Conservation (phyloP, 2,329 filamentous ascomycete species). For the Thielaviopsis populi region DNA sequence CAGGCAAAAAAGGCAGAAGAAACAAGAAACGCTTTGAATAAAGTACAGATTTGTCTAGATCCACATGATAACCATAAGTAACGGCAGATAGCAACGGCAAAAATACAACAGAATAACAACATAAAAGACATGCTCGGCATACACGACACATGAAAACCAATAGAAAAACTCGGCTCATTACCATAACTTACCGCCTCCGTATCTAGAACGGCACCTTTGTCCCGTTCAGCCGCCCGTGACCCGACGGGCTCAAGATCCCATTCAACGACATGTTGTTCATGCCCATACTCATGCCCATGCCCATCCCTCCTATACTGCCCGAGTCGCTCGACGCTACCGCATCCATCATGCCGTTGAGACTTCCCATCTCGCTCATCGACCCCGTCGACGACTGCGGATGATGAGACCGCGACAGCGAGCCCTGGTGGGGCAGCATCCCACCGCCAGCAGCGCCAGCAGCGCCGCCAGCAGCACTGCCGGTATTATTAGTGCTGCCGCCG, state of each 20-base stretch:
- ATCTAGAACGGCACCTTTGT: slow-evolving; percentile 27
- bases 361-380: slow-evolving; percentile 12
- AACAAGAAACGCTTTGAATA: slow-evolving; percentile 4
- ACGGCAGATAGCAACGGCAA: not conserved
- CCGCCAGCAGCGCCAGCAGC: slow-evolving; percentile 21
- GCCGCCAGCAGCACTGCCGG: not conserved
- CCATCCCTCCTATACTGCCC: not conserved
- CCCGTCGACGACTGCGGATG: slow-evolving; percentile 17
- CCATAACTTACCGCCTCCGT: not conserved
- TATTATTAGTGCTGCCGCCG: slow-evolving; percentile 26
- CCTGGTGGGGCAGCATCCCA: slow-evolving; percentile 37
- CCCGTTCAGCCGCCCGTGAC: slow-evolving; percentile 26
- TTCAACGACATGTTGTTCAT: not conserved
- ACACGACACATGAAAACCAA: not conserved
- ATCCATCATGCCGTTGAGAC: slow-evolving; percentile 10
- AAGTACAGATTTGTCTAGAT: slow-evolving; percentile 3
- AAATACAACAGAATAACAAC: not conserved
- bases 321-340: not conserved
- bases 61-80: not conserved
- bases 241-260: slow-evolving; percentile 12
- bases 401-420: slow-evolving; percentile 24
- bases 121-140: not conserved
- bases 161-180: not conserved
- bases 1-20: not conserved
- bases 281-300: slow-evolving; percentile 3